Evolutionary conservation across 805 yeast species (phyloP).

Genomic region (Teunomyces stri): DNA sequence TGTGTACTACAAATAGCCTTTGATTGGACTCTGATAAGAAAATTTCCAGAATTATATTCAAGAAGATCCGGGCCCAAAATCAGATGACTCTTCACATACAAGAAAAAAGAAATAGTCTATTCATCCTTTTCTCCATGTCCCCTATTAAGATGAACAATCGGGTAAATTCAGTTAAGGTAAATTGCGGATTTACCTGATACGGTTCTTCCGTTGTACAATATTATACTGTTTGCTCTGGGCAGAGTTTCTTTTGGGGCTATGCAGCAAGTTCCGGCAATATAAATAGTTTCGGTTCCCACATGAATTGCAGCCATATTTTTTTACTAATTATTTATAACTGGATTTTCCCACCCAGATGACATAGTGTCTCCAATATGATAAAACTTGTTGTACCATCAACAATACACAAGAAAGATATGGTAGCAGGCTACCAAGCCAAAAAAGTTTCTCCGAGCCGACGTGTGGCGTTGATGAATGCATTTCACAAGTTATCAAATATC

Average conservation of each 20-base stretch:
- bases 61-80: slow-evolving; percentile 1
- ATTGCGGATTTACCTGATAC: not conserved
- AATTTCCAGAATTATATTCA: not conserved
- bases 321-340: not conserved
- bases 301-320: slow-evolving; percentile 1
- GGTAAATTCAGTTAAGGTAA: not conserved
- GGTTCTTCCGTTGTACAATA: not conserved
- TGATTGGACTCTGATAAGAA: not conserved
- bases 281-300: not conserved
- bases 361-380: not conserved
- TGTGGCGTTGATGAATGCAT: not conserved
- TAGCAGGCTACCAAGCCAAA: not conserved
- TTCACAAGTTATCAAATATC: not conserved
- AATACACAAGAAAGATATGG: not conserved
- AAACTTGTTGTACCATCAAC: not conserved
- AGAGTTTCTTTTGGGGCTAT: not conserved
- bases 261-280: not conserved
- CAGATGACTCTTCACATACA: not conserved
- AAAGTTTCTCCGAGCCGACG: not conserved
- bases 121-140: slow-evolving; percentile 4
- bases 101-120: not conserved
- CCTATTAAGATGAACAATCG: not conserved
- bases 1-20: not conserved
- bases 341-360: not conserved
- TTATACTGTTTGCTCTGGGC: not conserved